A percentile compares a stretch with the other conserved stretches of the same genome.
These are phyloP conservation scores for Barnettozyma sucrosica DNA, from an alignment of 805 yeast genomes.

Conservation along the genomic window DNA sequence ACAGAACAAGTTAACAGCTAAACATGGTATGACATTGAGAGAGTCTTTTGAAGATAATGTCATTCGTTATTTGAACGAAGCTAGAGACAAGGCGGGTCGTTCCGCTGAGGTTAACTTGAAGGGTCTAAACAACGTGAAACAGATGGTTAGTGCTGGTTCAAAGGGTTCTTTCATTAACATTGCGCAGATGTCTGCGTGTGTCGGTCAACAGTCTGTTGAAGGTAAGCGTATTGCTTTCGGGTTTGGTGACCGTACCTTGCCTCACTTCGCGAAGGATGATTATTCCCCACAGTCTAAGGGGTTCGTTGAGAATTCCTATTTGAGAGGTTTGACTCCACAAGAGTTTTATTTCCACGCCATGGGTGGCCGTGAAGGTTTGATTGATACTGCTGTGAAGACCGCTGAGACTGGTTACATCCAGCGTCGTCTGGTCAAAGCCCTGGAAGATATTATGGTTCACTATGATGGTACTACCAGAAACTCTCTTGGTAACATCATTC, in stretches of 20 bases:
- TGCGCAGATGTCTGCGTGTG: constrained; percentile 99
- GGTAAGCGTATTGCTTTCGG: constrained; percentile 99
- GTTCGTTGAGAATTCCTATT: constrained; percentile 92
- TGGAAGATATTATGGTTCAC: constrained; percentile 96
- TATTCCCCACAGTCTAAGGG: constrained; percentile 98
- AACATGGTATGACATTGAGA: constrained; percentile 99
- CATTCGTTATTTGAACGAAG: constrained; percentile 89
- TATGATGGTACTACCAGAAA: constrained; percentile 98
- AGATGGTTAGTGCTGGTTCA: constrained; percentile 98
- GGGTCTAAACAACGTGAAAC: constrained; percentile 92
- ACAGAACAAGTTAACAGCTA: constrained; percentile 80
- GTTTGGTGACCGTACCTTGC: constrained; percentile 90
- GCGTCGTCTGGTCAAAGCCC: constrained; percentile 94
- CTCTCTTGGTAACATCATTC: constrained; percentile 93
- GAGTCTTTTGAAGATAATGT: constrained; percentile 98
- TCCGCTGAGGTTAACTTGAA: constrained; percentile 95
- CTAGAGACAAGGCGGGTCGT: constrained; percentile 99
- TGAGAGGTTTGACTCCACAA: constrained; percentile 97
- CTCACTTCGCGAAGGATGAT: constrained; percentile 97
- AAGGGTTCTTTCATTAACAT: constrained; percentile 98
- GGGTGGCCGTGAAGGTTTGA: constrained; percentile 99
- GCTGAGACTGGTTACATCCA: constrained; percentile 99
- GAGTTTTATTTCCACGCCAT: constrained; percentile 99
- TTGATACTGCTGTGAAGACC: constrained; percentile 98
- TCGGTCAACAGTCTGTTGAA: constrained; percentile 98